Evolutionary conservation across 306 rosid species (phyloP), one percentile per base, ranked within the genome.

Genomic region (Lithocarpus polystachyus): DNA sequence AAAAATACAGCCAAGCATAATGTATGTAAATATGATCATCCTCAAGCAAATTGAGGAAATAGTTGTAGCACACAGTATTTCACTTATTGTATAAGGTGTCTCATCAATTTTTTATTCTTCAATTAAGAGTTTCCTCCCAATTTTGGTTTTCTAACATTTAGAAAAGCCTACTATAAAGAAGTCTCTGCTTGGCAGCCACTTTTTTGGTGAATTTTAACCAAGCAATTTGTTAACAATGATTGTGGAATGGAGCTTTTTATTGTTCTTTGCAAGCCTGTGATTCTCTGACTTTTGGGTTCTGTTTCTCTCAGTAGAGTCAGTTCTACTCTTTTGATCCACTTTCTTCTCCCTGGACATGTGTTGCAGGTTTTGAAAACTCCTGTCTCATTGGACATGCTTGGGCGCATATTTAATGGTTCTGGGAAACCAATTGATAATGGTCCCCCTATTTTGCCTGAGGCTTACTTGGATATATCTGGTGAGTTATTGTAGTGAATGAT

Each of bases 381-480:
- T 5, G 99, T 96, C 83, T 96, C 99, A 20, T 56, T 85, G 89
- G 99, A 96, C 87, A 96, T 96, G 99, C 98, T 96, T 76, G 99
- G 98, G 43, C 94, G 99, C 56, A 91, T 96, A 82, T 96, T 96
- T 81, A 96, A 96, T 87, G 99, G 99, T 81, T 96, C 99, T 78
- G 99, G 99, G 86, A 96, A 90, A 84, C 99, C 99, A 62, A 96
- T 96, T 78, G 99, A 96, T 80, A 96, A 96, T 60, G 99, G 99
- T 56, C 99, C 99, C 22, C 97, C 99, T 12, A 96, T 96, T 61
- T 90, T 96, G 83, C 99, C 99, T 1, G 99, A 96, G 89, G 99
- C 99, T 33, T 96, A 96, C 90, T 85, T 96, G 88, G 99, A 96
- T 81, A 96, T 96, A 75, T 93, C 99, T 78, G 99, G 99, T 91